Evolutionary conservation across 78 protist species (phyloP).

Genomic region (Monocercomonoides exilis): DNA sequence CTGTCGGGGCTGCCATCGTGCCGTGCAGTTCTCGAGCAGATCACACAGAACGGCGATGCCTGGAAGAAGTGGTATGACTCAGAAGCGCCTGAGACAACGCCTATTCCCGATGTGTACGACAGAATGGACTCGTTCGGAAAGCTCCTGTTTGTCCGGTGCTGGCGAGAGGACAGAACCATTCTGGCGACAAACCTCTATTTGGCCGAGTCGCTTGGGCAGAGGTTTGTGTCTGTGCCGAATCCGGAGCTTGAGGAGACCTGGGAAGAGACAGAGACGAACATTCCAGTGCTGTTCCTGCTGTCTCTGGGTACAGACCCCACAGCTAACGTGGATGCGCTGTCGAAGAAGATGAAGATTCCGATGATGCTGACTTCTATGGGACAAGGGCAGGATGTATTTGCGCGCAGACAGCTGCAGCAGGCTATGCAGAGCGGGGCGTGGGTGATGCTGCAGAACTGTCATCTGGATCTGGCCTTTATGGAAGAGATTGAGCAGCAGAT

Average conservation of each 20-base stretch:
- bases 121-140: slow-evolving; percentile 37
- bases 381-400: slow-evolving; percentile 75
- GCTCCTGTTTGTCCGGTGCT: slow-evolving; percentile 59
- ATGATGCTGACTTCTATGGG: slow-evolving; percentile 64
- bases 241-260: slow-evolving; percentile 18
- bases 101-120: slow-evolving; percentile 46
- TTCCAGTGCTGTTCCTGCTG: slow-evolving; percentile 62
- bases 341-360: slow-evolving; percentile 49
- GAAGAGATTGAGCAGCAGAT: slow-evolving; percentile 32
- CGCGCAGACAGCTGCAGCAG: slow-evolving; percentile 28
- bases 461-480: slow-evolving; percentile 62
- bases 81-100: slow-evolving; percentile 51
- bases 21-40: slow-evolving; percentile 33
- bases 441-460: slow-evolving; percentile 81
- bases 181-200: slow-evolving; percentile 42
- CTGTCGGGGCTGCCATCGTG: slow-evolving; percentile 24
- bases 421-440: slow-evolving; percentile 50
- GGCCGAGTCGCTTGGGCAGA: slow-evolving; percentile 31
- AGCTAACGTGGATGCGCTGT: slow-evolving; percentile 38
- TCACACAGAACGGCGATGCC: slow-evolving; percentile 19
- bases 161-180: slow-evolving; percentile 61
- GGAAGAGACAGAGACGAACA: slow-evolving; percentile 25
- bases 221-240: slow-evolving; percentile 17
- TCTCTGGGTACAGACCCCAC: slow-evolving; percentile 77
- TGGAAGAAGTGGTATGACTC: slow-evolving; percentile 64